Percentiles rank a stretch among this genome's conserved stretches.
These are phyloP conservation scores for Monosporozyma solicola DNA, from an alignment of 805 yeast species.

Conservation along the genomic window DNA sequence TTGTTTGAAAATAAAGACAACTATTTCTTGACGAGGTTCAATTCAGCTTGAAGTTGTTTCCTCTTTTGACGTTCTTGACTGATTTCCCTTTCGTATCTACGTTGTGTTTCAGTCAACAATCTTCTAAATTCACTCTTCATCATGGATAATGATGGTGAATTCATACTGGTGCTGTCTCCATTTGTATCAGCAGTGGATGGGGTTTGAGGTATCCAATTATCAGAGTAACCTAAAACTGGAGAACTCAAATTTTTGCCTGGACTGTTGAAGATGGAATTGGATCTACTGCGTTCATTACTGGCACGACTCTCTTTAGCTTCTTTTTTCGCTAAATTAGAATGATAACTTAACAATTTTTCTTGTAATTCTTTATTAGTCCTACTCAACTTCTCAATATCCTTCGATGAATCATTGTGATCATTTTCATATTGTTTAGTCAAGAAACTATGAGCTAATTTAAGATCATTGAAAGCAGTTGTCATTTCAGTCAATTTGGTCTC, in stretches of 20 bases:
- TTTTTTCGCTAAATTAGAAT: conserved; percentile 30
- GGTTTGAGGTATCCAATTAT: neutral
- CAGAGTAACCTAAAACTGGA: neutral
- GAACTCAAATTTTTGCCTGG: neutral
- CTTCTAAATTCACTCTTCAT: conserved; percentile 62
- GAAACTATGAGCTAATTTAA: conserved; percentile 64
- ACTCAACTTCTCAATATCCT: conserved; percentile 45
- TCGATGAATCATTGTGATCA: conserved; percentile 48
- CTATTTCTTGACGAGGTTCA: conserved; percentile 11
- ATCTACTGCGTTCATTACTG: neutral
- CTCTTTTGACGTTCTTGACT: conserved; percentile 47
- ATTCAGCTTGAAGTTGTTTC: conserved; percentile 33
- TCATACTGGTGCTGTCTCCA: neutral
- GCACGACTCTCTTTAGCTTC: neutral
- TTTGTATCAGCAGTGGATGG: conserved; percentile 4
- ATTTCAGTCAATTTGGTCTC: conserved; percentile 20
- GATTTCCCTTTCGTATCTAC: conserved; percentile 50
- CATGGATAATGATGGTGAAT: conserved; percentile 40
- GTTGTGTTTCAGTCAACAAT: conserved; percentile 52
- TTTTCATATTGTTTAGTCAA: conserved; percentile 59
- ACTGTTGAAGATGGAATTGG: neutral
- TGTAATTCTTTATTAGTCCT: conserved; percentile 43
- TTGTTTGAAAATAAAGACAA: neutral
- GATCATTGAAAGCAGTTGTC: conserved; percentile 55
- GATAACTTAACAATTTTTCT: conserved; percentile 38